Conservation (phyloP, 331 rosid species). For the Spiraea crenata region DNA sequence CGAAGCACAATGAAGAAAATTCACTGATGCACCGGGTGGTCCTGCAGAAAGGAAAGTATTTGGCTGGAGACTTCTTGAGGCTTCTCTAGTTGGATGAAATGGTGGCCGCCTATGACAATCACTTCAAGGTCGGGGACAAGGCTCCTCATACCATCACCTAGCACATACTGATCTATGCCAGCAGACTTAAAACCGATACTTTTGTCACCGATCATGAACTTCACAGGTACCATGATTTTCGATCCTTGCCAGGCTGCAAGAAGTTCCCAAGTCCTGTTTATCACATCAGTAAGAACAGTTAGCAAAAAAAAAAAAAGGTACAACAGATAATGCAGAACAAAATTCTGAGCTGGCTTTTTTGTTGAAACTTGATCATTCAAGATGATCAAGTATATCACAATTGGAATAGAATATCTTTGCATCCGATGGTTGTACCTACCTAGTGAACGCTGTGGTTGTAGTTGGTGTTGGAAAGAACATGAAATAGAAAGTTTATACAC, state of each 20-base stretch:
- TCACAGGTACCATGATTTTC: constrained; percentile 27
- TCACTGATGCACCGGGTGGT: constrained; percentile 18
- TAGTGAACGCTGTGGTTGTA: neutral
- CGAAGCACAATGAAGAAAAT: neutral
- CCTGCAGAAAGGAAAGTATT: constrained; percentile 29
- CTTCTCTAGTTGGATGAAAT: constrained; percentile 32
- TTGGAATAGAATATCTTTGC: neutral
- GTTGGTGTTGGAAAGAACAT: neutral
- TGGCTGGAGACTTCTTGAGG: constrained; percentile 31
- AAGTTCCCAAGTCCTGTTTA: constrained; percentile 38
- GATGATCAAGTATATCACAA: neutral
- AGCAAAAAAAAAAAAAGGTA: neutral
- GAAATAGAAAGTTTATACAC: constrained; percentile 4
- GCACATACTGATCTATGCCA: constrained; percentile 23
- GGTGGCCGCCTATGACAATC: constrained; percentile 31
- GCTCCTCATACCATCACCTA: constrained; percentile 29
- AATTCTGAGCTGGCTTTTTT: too few species aligned
- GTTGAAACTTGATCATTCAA: too few species aligned
- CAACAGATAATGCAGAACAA: neutral
- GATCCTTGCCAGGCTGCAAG: constrained; percentile 44
- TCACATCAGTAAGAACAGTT: neutral
- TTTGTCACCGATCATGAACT: constrained; percentile 31
- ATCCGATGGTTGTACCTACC: constrained; percentile 12
- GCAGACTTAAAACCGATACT: constrained; percentile 17
- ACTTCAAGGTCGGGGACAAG: constrained; percentile 34